Percentiles rank a stretch among this genome's conserved stretches.
phyloP scores from a whole-genome alignment of 2,329 filamentous ascomycete species.

The Penicillium sp. region DNA sequence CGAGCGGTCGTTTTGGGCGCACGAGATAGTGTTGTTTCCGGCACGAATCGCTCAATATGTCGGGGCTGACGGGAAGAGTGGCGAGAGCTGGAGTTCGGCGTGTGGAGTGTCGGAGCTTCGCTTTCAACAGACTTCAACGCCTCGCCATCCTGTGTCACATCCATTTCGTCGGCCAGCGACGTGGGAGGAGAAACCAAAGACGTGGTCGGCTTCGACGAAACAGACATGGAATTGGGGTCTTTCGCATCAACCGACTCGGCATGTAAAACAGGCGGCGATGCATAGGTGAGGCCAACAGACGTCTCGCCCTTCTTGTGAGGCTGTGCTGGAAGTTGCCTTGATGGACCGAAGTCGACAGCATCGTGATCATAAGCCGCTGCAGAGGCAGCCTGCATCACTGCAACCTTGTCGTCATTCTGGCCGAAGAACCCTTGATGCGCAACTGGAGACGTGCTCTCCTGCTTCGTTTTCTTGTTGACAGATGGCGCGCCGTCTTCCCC shows the following conservation, averaged over 20 bases:
- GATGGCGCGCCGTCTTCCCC: slow-evolving; percentile 36
- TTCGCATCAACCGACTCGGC: slow-evolving; percentile 32
- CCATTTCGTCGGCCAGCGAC: slow-evolving; percentile 43
- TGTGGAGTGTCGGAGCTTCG: slow-evolving; percentile 31
- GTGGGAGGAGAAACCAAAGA: slow-evolving; percentile 47
- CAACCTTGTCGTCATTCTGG: slow-evolving; percentile 17
- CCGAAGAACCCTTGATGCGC: slow-evolving; percentile 22
- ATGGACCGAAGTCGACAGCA: slow-evolving; percentile 3
- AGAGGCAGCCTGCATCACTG: slow-evolving; percentile 14
- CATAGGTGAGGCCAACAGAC: slow-evolving; percentile 24
- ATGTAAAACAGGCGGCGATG: slow-evolving; percentile 39
- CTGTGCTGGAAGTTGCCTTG: slow-evolving; percentile 12
- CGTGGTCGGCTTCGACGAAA: slow-evolving; percentile 33
- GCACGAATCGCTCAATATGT: slow-evolving; percentile 40
- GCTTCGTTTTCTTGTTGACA: slow-evolving; percentile 35
- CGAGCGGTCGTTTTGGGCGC: slow-evolving; percentile 24
- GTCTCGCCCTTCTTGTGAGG: slow-evolving; percentile 17
- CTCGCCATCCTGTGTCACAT: slow-evolving; percentile 33
- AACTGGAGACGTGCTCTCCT: slow-evolving; percentile 32
- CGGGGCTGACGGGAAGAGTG: slow-evolving; percentile 47
- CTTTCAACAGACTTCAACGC: slow-evolving; percentile 30
- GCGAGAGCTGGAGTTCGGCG: slow-evolving; percentile 43
- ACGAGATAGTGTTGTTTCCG: slow-evolving; percentile 31
- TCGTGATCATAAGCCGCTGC: slow-evolving; percentile 15
- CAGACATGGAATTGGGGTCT: slow-evolving; percentile 26